Evolutionary conservation across 345 rosid genomes (phyloP).

Genomic region (Barbarea vulgaris): DNA sequence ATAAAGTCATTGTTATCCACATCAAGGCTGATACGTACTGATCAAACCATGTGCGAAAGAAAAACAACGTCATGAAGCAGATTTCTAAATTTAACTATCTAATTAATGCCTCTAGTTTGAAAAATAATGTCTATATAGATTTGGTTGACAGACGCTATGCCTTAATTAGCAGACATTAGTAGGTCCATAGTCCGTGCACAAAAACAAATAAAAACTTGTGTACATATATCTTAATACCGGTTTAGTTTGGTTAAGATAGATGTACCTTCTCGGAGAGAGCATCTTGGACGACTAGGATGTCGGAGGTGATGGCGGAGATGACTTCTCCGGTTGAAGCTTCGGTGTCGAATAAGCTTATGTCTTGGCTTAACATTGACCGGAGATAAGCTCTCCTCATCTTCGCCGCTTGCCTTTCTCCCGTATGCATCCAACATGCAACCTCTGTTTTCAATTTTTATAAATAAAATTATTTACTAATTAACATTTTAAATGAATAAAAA

Average conservation of each 20-base stretch:
- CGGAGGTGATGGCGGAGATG: slow-evolving; percentile 85
- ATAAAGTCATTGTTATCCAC: not conserved
- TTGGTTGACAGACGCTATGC: not conserved
- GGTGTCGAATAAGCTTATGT: slow-evolving; percentile 84
- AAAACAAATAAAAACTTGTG: not conserved
- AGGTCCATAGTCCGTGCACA: not conserved
- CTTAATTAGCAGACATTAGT: not conserved
- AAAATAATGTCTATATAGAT: not conserved
- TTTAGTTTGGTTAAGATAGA: not conserved
- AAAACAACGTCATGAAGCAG: not conserved
- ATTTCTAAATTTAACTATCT: not conserved
- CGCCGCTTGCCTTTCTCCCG: slow-evolving; percentile 93
- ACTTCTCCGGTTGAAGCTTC: slow-evolving; percentile 94
- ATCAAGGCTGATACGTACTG: not conserved
- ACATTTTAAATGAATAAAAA: not conserved
- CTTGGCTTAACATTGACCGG: slow-evolving; percentile 83
- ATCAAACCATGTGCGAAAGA: slow-evolving; percentile 6
- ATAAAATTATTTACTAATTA: not conserved
- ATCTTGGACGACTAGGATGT: slow-evolving; percentile 86
- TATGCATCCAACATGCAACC: slow-evolving; percentile 99
- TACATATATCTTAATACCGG: not conserved
- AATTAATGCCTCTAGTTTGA: slow-evolving; percentile 5
- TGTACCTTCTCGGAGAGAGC: slow-evolving; percentile 96
- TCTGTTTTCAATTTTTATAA: slow-evolving; percentile 50
- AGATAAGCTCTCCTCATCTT: slow-evolving; percentile 95